Evolutionary conservation across 331 rosid genomes (phyloP).

Genomic region (Acacia concinna): DNA sequence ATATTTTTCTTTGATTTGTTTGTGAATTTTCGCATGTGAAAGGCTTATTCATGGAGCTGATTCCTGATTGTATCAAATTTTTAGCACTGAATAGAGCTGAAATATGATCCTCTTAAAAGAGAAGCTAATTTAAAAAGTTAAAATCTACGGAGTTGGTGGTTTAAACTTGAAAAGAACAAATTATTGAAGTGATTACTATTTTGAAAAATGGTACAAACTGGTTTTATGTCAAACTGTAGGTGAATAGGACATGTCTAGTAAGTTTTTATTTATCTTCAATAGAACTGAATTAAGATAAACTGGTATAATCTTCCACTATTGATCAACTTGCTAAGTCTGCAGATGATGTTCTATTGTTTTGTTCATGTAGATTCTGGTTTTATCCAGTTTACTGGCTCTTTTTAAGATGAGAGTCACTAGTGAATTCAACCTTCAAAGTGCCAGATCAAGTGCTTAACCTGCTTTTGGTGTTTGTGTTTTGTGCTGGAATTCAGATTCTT

Average conservation of each 20-base stretch:
- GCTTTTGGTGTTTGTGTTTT: slow-evolving; percentile 18
- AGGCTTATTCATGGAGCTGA: not conserved
- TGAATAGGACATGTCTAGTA: not conserved
- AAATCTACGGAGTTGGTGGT: not conserved
- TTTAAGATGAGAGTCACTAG: not conserved
- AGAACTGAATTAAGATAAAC: not conserved
- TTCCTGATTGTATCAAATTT: not conserved
- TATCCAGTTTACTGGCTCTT: not conserved
- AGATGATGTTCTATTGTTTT: not conserved
- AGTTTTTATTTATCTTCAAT: not conserved
- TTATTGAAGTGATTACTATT: not conserved
- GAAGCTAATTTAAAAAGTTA: not conserved
- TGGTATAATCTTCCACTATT: not conserved
- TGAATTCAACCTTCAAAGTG: not conserved
- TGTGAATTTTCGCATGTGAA: not conserved
- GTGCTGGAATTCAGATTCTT: slow-evolving; percentile 69
- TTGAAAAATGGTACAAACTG: not conserved
- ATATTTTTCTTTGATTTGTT: not conserved
- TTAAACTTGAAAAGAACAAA: not conserved
- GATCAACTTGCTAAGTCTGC: not conserved
- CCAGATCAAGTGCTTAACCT: not conserved
- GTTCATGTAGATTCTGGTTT: not conserved
- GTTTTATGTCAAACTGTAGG: not conserved
- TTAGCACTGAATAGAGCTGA: not conserved
- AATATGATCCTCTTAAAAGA: not conserved